Conservation (phyloP, 2,329 filamentous ascomycete genomes). For the Ceratocystis smalleyi region DNA sequence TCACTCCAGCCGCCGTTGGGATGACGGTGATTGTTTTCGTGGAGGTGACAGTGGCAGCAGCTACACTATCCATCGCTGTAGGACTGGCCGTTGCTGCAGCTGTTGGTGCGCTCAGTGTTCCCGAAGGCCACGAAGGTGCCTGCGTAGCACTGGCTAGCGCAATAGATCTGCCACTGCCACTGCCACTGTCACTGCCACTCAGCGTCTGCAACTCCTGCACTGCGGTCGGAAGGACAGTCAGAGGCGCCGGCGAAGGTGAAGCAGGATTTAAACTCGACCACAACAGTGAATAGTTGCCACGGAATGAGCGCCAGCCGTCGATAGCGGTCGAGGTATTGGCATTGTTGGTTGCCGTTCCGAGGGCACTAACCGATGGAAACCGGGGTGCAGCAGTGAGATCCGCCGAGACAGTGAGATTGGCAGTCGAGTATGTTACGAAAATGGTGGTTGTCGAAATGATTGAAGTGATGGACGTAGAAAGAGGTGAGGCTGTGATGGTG, state of each 20-base stretch:
- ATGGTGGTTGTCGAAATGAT: neutral
- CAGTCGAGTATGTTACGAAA: slow-evolving; percentile 6
- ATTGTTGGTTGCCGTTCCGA: neutral
- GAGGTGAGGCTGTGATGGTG: neutral
- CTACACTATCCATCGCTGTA: neutral
- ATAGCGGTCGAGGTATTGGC: neutral
- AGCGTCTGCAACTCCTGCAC: neutral
- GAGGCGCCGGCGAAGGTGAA: neutral
- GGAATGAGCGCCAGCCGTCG: slow-evolving; percentile 3
- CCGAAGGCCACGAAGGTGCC: slow-evolving; percentile 10
- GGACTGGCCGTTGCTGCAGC: neutral
- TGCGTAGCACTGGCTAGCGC: neutral
- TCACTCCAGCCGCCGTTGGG: neutral
- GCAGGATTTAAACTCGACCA: slow-evolving; percentile 5
- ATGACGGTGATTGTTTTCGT: neutral
- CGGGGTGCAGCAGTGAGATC: neutral
- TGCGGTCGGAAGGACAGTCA: neutral
- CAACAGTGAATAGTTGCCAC: slow-evolving; percentile 8
- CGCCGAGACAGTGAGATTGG: slow-evolving; percentile 1
- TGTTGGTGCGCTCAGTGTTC: slow-evolving; percentile 1
- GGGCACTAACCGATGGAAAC: neutral
- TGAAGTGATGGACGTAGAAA: neutral
- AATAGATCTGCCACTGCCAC: neutral
- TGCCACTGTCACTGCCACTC: neutral
- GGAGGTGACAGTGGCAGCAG: neutral